These are phyloP conservation scores for Zymoseptoria pseudotritici DNA, from an alignment of 2,329 filamentous ascomycete genomes.

Conservation along the genomic window DNA sequence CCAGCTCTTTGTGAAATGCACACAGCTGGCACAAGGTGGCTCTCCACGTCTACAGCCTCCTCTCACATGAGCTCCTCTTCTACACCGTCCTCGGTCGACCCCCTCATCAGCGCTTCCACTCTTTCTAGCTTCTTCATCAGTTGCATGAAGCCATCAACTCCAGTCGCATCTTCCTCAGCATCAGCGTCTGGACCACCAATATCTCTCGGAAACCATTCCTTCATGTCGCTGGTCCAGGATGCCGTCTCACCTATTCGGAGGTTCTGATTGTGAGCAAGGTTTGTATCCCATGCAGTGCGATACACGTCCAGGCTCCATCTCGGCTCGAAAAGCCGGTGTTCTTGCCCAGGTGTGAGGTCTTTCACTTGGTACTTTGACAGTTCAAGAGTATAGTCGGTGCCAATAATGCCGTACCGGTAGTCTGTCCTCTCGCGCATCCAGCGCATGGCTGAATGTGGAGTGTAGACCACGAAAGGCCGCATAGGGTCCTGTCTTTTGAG, in stretches of 20 bases:
- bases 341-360: conserved; percentile 1
- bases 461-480: conserved; percentile 1
- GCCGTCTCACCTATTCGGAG: conserved; percentile 21
- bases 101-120: conserved; percentile 15
- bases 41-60: not conserved
- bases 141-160: conserved; percentile 20
- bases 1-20: not conserved
- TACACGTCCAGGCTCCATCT: conserved; percentile 26
- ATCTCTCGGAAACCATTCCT: conserved; percentile 25
- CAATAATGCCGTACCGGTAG: conserved; percentile 22
- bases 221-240: conserved; percentile 22
- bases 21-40: not conserved
- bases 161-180: conserved; percentile 2
- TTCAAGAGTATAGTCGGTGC: conserved; percentile 26
- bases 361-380: conserved; percentile 24
- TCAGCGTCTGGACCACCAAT: conserved; percentile 9
- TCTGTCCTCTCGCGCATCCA: conserved; percentile 19
- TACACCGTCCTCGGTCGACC: not conserved
- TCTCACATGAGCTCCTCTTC: not conserved
- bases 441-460: conserved; percentile 1
- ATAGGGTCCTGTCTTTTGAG: not conserved
- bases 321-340: conserved; percentile 15
- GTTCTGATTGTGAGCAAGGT: conserved; percentile 22
- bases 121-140: conserved; percentile 22
- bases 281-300: conserved; percentile 24